These are phyloP conservation scores for Eruca vesicaria DNA, from an alignment of 441 rosid species.

Conservation along the genomic window DNA sequence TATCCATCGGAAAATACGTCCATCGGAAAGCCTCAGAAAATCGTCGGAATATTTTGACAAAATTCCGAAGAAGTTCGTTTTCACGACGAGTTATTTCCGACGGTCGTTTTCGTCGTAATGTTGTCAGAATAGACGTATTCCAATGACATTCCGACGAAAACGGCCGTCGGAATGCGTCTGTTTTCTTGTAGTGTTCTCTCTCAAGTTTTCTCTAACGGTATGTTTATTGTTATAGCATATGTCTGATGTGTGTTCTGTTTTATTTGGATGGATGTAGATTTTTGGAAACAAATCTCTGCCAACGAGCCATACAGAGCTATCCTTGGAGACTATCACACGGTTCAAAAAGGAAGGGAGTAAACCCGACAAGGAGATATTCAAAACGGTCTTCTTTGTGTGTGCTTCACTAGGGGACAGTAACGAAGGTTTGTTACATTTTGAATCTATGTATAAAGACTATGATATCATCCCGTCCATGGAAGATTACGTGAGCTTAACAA, in stretches of 20 bases:
- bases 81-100: too few species aligned
- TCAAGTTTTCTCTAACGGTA: too few species aligned
- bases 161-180: too few species aligned
- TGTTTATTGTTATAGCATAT: background rate
- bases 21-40: too few species aligned
- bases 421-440: slow-evolving; percentile 74
- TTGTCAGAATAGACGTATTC: too few species aligned
- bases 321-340: slow-evolving; percentile 52
- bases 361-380: slow-evolving; percentile 63
- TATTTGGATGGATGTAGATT: slow-evolving; percentile 40
- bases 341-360: slow-evolving; percentile 58
- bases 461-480: slow-evolving; percentile 59
- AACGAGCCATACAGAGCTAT: slow-evolving; percentile 63
- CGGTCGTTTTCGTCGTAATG: too few species aligned
- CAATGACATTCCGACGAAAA: too few species aligned
- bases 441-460: slow-evolving; percentile 61
- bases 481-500: slow-evolving; percentile 53
- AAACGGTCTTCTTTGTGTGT: slow-evolving; percentile 60
- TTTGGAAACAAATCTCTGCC: slow-evolving; percentile 61
- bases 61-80: too few species aligned
- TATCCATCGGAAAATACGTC: too few species aligned
- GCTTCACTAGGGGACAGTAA: slow-evolving; percentile 50
- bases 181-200: too few species aligned
- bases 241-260: background rate
- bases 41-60: too few species aligned